Conservation (phyloP, 345 rosid species). For the Eucalyptus polybractea region DNA sequence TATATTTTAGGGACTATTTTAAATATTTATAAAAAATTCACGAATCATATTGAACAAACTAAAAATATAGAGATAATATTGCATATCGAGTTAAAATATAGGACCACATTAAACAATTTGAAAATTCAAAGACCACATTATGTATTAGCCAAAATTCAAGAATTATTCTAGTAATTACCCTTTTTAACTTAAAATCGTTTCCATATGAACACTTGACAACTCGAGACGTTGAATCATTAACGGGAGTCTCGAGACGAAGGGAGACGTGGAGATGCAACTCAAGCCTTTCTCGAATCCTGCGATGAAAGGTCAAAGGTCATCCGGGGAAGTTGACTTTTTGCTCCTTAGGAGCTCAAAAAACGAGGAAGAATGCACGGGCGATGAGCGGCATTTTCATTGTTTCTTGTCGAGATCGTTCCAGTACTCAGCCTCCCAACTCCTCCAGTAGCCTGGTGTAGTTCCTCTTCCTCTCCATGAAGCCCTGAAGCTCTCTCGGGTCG, state of each 20-base stretch:
- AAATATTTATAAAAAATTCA: background rate
- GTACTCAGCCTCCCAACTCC: background rate
- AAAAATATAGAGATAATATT: too few relatives aligned
- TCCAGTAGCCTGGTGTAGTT: conserved; percentile 1
- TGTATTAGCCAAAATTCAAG: background rate
- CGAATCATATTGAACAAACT: too few relatives aligned
- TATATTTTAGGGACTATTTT: too few relatives aligned
- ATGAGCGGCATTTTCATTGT: background rate
- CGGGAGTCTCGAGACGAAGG: background rate
- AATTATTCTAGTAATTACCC: background rate
- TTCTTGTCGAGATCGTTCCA: background rate
- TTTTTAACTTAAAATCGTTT: background rate
- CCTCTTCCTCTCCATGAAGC: conserved; percentile 8
- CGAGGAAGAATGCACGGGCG: background rate
- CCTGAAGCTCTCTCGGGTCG: conserved; percentile 1
- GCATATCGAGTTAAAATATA: too few relatives aligned
- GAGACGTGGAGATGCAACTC: background rate
- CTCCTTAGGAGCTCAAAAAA: background rate
- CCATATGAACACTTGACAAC: background rate
- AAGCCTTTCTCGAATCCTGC: background rate
- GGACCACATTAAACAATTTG: too few relatives aligned
- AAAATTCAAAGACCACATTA: too few relatives aligned
- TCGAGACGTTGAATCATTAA: background rate
- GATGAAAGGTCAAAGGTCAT: background rate
- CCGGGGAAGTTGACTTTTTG: background rate